Evolutionary conservation across 176 grass and related monocot genomes (phyloP).

Genomic region (Luzula sylvatica): DNA sequence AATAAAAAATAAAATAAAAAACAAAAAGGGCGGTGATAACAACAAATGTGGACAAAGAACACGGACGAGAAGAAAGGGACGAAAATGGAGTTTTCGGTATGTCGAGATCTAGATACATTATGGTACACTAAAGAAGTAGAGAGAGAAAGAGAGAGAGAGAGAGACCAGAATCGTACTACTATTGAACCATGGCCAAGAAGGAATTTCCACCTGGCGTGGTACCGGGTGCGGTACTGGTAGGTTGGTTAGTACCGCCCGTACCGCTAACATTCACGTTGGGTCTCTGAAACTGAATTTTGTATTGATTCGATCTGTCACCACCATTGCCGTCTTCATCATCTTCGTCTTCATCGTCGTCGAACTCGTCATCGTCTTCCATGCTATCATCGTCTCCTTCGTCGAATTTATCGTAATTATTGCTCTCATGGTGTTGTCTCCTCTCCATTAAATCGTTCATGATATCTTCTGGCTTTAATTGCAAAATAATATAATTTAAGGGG

Average conservation of each 20-base stretch:
- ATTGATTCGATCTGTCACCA: conserved; percentile 60
- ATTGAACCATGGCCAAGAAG: conserved; percentile 96
- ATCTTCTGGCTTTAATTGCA: conserved; percentile 78
- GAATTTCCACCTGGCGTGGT: conserved; percentile 51
- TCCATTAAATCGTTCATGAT: conserved; percentile 81
- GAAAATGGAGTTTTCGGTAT: conserved; percentile 32
- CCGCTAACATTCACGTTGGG: conserved; percentile 27
- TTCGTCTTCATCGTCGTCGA: conserved; percentile 36
- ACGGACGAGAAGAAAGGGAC: conserved; percentile 17
- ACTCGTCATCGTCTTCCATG: conserved; percentile 53
- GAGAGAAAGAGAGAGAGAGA: conserved; percentile 7
- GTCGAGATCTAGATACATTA: conserved; percentile 58
- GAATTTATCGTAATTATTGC: conserved; percentile 47
- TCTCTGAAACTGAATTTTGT: conserved; percentile 81
- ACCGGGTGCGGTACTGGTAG: conserved; percentile 24
- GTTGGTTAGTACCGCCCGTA: conserved; percentile 19
- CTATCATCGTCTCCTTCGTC: conserved; percentile 50
- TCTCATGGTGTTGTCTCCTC: conserved; percentile 33
- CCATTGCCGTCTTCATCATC: conserved; percentile 45
- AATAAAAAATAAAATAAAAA: conserved; percentile 26
- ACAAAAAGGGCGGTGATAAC: too few species aligned
- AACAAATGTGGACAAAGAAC: conserved; percentile 31
- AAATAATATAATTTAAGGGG: not conserved
- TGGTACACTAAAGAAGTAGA: conserved; percentile 17
- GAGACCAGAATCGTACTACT: conserved; percentile 27